Evolutionary conservation across 208 protist species (phyloP).

Genomic region (Trypanosoma vivax): DNA sequence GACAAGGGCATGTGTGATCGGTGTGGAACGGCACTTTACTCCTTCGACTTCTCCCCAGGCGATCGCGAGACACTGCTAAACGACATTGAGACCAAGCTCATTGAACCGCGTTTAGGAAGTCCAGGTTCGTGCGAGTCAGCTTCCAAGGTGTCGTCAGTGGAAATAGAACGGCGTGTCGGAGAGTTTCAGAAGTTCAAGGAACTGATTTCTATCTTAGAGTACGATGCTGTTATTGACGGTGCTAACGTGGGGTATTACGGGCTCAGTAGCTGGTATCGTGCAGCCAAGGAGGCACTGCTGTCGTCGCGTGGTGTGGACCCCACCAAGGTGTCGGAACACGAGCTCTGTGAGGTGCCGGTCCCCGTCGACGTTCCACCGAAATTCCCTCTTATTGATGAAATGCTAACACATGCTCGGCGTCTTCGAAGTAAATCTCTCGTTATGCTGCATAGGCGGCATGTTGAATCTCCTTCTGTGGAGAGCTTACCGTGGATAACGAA

Average conservation of each 20-base stretch:
- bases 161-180: conserved; percentile 28
- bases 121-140: conserved; percentile 57
- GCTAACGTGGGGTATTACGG: conserved; percentile 83
- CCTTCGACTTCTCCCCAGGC: conserved; percentile 50
- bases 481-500: conserved; percentile 33
- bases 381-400: conserved; percentile 74
- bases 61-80: conserved; percentile 43
- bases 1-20: conserved; percentile 35
- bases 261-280: conserved; percentile 62
- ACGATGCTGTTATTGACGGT: conserved; percentile 77
- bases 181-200: conserved; percentile 57
- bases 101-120: conserved; percentile 37
- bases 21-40: conserved; percentile 36
- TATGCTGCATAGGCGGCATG: conserved; percentile 72
- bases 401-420: conserved; percentile 28
- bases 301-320: conserved; percentile 34
- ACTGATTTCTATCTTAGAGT: conserved; percentile 25
- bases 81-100: conserved; percentile 71
- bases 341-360: conserved; percentile 52
- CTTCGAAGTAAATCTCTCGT: conserved; percentile 49
- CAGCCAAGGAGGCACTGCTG: conserved; percentile 59
- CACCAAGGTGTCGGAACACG: conserved; percentile 22
- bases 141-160: conserved; percentile 28
- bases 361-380: conserved; percentile 81
- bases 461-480: conserved; percentile 21